Evolutionary conservation across 371 early-diverging fungal genomes (phyloP).

Genomic region (Circinella umbellata): DNA sequence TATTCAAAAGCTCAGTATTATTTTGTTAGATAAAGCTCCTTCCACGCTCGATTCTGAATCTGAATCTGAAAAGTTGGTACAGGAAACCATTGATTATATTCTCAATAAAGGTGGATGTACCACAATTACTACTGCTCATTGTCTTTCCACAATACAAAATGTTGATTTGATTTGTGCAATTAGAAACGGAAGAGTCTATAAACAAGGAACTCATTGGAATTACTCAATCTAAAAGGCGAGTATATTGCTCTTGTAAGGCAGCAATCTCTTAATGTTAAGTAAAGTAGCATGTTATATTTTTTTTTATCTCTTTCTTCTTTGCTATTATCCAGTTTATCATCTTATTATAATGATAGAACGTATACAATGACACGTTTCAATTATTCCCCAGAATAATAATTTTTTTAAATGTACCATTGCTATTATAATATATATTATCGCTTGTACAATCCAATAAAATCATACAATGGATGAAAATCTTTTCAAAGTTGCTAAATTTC

Average conservation of each 20-base stretch:
- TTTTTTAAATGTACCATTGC: too few species aligned
- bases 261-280: conserved; percentile 18
- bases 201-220: conserved; percentile 68
- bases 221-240: conserved; percentile 45
- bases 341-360: too few species aligned
- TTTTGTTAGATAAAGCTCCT: conserved; percentile 85
- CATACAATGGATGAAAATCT: too few species aligned
- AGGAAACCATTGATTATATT: conserved; percentile 81
- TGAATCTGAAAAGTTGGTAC: conserved; percentile 88
- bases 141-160: conserved; percentile 73
- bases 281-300: neutral
- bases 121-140: conserved; percentile 73
- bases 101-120: conserved; percentile 58
- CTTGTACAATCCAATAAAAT: too few species aligned
- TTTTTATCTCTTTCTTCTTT: neutral
- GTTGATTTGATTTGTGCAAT: conserved; percentile 82
- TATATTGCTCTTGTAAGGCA: conserved; percentile 52
- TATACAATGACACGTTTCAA: too few species aligned
- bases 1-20: conserved; percentile 30
- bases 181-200: conserved; percentile 65
- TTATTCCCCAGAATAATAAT: too few species aligned
- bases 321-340: too few species aligned
- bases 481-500: too few species aligned
- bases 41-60: conserved; percentile 81
- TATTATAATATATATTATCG: too few species aligned